A percentile compares a stretch with the other conserved stretches of the same genome.
phyloP scores from a whole-genome alignment of 2,329 filamentous ascomycete species.

The Talaromyces atroroseus region DNA sequence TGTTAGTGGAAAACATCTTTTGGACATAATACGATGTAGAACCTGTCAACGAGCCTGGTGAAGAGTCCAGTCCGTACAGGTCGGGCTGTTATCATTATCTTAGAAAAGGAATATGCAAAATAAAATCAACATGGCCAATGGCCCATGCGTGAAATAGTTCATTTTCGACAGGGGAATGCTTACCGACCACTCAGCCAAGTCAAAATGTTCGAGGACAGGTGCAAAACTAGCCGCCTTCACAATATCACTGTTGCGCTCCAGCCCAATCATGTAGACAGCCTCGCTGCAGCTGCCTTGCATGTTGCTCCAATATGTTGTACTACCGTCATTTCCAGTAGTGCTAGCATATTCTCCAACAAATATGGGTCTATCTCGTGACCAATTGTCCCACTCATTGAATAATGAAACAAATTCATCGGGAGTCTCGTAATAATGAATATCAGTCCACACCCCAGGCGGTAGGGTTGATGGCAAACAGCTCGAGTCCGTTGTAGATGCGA shows the following conservation, averaged over 20 bases:
- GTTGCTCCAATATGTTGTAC: conserved; percentile 1
- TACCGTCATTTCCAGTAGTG: not conserved
- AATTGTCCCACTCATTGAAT: conserved; percentile 52
- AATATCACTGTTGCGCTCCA: conserved; percentile 28
- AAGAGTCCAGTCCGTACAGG: conserved; percentile 26
- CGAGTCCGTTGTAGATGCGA: conserved; percentile 21
- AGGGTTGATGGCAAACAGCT: not conserved
- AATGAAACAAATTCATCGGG: conserved; percentile 47
- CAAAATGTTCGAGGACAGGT: conserved; percentile 32
- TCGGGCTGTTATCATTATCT: conserved; percentile 20
- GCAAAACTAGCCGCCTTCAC: conserved; percentile 34
- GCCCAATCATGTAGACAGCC: conserved; percentile 58
- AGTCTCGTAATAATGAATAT: conserved; percentile 49
- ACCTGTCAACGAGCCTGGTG: conserved; percentile 24
- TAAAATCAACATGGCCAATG: not conserved
- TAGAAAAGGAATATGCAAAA: not conserved
- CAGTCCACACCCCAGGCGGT: conserved; percentile 19
- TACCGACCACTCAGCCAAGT: conserved; percentile 31
- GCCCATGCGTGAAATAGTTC: not conserved
- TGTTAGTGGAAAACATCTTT: conserved; percentile 30
- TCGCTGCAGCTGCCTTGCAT: conserved; percentile 55
- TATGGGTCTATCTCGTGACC: not conserved
- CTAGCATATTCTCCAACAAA: conserved; percentile 10
- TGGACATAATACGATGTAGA: conserved; percentile 33
- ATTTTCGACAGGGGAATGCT: not conserved